Evolutionary conservation across 108 stramenopile species (phyloP), one percentile per base, ranked within the genome.

Genomic region (Conticribra guillardii): DNA sequence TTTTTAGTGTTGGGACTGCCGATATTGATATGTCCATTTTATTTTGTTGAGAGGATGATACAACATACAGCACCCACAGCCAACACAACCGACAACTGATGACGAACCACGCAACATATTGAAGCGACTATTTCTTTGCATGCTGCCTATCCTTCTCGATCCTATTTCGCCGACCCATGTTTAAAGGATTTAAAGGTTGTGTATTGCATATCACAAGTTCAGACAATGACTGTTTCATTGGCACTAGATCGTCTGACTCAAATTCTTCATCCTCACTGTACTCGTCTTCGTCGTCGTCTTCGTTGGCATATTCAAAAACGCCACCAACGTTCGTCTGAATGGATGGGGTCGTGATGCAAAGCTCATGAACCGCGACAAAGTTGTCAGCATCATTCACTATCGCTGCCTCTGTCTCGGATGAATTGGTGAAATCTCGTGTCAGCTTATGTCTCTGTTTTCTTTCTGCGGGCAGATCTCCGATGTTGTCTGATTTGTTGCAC

Each of bases 81-180:
- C n/a, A n/a, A n/a, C n/a, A n/a, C n/a, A n/a, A n/a, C n/a, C n/a
- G n/a, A n/a, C n/a, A n/a, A n/a, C n/a, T n/a, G n/a, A n/a, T n/a
- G n/a, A n/a, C n/a, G n/a, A n/a, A n/a, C n/a, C n/a, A n/a, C n/a
- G n/a, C n/a, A n/a, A n/a, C n/a, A n/a, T n/a, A n/a, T n/a, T n/a
- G n/a, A n/a, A n/a, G n/a, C n/a, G n/a, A n/a, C n/a, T n/a, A n/a
- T n/a, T n/a, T n/a, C n/a, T n/a, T n/a, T n/a, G n/a, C n/a, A n/a
- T n/a, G n/a, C n/a, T n/a, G 54, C n/a, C 54, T 54, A 16, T 5
- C 54, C 11, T 30, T 59, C 32, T 59, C 57, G 34, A 59, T 30
- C 31, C 57, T 33, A 59, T 59, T 59, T 3, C 57, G 31, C 31
- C 57, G 28, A 9, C 57, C 57, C 8, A 59, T 14, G 7, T 59